Conservation (phyloP, 2,329 filamentous ascomycete genomes). For the Hortaea werneckii region DNA sequence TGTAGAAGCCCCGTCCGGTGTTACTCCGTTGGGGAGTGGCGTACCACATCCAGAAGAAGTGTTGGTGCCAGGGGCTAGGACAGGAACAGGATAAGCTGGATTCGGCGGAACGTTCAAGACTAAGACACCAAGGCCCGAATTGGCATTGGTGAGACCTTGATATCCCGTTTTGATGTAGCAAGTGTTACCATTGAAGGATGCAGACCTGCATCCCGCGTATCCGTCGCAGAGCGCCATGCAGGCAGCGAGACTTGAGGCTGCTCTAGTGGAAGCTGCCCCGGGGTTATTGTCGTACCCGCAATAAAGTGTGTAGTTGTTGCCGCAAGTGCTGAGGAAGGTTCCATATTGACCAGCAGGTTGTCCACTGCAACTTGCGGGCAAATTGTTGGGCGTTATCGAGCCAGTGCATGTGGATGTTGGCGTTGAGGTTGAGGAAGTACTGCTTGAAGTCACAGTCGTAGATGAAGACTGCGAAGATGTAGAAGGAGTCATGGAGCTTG, state of each 20-base stretch:
- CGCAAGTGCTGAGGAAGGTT: conserved; percentile 9
- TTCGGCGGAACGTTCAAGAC: conserved; percentile 12
- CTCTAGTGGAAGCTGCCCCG: not conserved
- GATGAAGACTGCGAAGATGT: not conserved
- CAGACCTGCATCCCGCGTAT: conserved; percentile 6
- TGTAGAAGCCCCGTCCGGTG: conserved; percentile 10
- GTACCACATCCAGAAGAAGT: conserved; percentile 16
- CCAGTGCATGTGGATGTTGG: conserved; percentile 4
- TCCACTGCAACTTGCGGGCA: not conserved
- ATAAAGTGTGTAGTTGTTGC: conserved; percentile 10
- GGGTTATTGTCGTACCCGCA: conserved; percentile 11
- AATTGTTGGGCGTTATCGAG: not conserved
- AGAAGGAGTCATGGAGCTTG: not conserved
- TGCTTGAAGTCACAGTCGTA: conserved; percentile 1
- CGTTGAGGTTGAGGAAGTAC: not conserved
- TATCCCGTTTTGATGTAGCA: conserved; percentile 15
- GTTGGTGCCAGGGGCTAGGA: conserved; percentile 6
- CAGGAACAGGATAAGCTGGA: conserved; percentile 9
- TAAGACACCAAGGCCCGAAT: conserved; percentile 3
- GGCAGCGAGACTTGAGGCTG: conserved; percentile 4
- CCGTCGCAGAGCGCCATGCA: conserved; percentile 12
- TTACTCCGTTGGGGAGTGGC: conserved; percentile 12
- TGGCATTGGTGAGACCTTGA: conserved; percentile 1
- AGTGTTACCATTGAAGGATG: conserved; percentile 5
- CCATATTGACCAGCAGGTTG: conserved; percentile 3